Evolutionary conservation across 768 basidiomycete species (phyloP).

Genomic region (Boletales sp.): DNA sequence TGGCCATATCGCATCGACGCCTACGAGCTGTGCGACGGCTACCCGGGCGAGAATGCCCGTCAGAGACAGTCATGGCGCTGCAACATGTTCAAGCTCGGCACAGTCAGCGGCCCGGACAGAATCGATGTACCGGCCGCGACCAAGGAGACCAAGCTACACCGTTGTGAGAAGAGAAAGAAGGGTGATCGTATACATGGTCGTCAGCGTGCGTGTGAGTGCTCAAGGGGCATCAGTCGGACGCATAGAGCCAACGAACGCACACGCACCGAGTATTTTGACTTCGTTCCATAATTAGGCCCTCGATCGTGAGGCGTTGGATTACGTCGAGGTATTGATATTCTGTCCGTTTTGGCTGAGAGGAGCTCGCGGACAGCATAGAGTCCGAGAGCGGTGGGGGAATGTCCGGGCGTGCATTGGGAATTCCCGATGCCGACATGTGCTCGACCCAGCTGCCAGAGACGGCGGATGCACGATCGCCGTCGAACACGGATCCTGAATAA

Average conservation of each 20-base stretch:
- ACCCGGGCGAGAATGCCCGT: constrained; percentile 24
- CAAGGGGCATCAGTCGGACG: constrained; percentile 2
- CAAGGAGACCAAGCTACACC: constrained; percentile 82
- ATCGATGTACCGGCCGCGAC: constrained; percentile 73
- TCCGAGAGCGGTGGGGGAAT: constrained; percentile 33
- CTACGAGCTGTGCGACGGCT: constrained; percentile 22
- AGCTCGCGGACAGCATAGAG: constrained; percentile 38
- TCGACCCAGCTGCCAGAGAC: constrained; percentile 46
- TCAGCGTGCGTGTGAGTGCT: constrained; percentile 89
- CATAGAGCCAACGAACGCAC: constrained; percentile 15
- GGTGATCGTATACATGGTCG: constrained; percentile 80
- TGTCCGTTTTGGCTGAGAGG: constrained; percentile 25
- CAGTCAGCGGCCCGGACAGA: constrained; percentile 59
- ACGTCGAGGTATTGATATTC: constrained; percentile 1
- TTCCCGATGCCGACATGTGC: constrained; percentile 28
- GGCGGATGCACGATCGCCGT: constrained; percentile 35
- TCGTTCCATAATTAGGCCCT: constrained; percentile 90
- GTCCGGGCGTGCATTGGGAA: constrained; percentile 2
- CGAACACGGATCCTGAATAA: constrained; percentile 33
- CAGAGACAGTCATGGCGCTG: constrained; percentile 30
- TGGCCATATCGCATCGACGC: constrained; percentile 23
- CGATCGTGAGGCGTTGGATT: constrained; percentile 37
- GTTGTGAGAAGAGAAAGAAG: constrained; percentile 84
- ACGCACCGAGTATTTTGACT: constrained; percentile 77
- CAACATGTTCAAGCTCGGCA: constrained; percentile 50